These are phyloP conservation scores for Leishmania gerbilli DNA, from an alignment of 208 protist species.

Conservation along the genomic window DNA sequence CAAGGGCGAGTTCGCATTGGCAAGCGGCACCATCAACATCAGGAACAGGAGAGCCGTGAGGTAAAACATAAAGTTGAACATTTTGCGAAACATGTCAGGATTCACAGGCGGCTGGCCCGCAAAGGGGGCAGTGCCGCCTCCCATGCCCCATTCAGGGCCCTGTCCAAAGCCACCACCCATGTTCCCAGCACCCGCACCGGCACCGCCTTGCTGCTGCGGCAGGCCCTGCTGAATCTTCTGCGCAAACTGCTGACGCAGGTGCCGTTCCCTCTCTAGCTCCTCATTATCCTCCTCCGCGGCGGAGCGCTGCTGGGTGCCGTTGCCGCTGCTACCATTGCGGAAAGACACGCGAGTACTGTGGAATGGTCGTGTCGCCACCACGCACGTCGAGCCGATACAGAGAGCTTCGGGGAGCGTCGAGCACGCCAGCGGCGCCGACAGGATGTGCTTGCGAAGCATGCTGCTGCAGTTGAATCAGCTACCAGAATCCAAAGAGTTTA, in stretches of 20 bases:
- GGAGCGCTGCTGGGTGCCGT: constrained; percentile 27
- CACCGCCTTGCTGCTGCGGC: constrained; percentile 27
- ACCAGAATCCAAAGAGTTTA: background rate
- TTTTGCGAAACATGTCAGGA: constrained; percentile 23
- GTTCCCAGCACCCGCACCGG: constrained; percentile 3
- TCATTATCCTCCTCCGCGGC: constrained; percentile 75
- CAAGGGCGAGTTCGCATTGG: constrained; percentile 56
- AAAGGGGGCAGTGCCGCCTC: constrained; percentile 13
- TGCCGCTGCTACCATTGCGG: constrained; percentile 8
- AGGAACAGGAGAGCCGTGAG: constrained; percentile 52
- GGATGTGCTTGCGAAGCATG: constrained; percentile 22
- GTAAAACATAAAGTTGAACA: constrained; percentile 73
- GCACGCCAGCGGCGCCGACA: constrained; percentile 5
- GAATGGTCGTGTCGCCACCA: constrained; percentile 7
- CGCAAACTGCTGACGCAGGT: constrained; percentile 75
- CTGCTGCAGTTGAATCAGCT: background rate
- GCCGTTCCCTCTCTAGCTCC: constrained; percentile 78
- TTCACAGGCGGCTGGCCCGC: constrained; percentile 8
- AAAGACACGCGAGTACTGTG: constrained; percentile 10
- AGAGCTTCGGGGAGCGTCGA: background rate
- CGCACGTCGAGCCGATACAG: constrained; percentile 1
- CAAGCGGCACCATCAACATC: constrained; percentile 47
- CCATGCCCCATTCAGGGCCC: constrained; percentile 16
- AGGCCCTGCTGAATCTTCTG: constrained; percentile 71
- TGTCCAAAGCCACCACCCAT: constrained; percentile 12